These are phyloP conservation scores for Rosa rugosa DNA, from an alignment of 306 rosid species.

Conservation along the genomic window DNA sequence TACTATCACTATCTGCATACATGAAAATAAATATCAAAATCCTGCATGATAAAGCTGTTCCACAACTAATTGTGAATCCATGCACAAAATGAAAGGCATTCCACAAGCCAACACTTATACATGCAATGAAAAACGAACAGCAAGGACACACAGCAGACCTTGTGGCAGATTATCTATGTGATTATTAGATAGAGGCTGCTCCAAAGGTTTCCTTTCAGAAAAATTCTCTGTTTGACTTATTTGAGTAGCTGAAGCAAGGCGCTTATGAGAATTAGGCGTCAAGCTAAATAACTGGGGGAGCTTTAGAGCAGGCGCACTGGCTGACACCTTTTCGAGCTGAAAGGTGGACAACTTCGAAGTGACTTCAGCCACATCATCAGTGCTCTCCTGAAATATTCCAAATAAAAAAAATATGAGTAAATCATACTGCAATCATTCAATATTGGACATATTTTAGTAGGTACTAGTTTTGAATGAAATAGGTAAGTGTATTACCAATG, in stretches of 20 bases:
- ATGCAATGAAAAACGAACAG: constrained; percentile 16
- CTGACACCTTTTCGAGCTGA: constrained; percentile 83
- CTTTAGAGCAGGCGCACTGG: constrained; percentile 84
- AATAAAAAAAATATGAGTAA: constrained; percentile 12
- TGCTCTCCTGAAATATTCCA: constrained; percentile 59
- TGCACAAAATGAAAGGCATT: constrained; percentile 20
- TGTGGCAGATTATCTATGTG: constrained; percentile 55
- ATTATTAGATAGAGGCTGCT: constrained; percentile 53
- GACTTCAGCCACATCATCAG: constrained; percentile 72
- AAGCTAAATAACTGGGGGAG: constrained; percentile 93
- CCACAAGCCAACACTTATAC: constrained; percentile 28
- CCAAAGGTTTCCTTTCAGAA: constrained; percentile 64
- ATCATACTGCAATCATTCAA: constrained; percentile 6
- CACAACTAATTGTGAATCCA: constrained; percentile 1
- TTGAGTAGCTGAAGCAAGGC: constrained; percentile 59
- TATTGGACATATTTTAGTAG: constrained; percentile 14
- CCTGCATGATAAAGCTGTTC: constrained; percentile 28
- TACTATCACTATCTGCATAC: constrained; percentile 55
- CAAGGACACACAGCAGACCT: constrained; percentile 52
- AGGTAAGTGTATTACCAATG: constrained; percentile 48
- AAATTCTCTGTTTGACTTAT: constrained; percentile 59
- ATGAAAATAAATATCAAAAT: constrained; percentile 22
- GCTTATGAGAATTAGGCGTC: constrained; percentile 83
- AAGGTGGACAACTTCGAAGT: constrained; percentile 67
- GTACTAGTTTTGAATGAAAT: neutral